Evolutionary conservation across 1,139 yeast genomes (phyloP), one percentile per base, ranked within the genome.

Genomic region (Sugiyamaella novakii): DNA sequence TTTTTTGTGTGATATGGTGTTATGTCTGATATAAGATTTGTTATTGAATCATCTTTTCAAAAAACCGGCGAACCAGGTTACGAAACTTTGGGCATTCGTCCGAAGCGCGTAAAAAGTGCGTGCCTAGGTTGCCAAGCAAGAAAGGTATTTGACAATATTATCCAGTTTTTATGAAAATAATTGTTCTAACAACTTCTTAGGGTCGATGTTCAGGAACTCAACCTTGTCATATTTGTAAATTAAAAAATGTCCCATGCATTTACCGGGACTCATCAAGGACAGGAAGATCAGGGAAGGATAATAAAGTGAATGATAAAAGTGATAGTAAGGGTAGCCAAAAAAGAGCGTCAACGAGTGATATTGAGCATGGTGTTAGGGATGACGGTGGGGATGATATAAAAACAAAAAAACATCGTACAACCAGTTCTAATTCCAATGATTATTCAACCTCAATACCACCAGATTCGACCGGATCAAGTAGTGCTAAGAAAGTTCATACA

Each of bases 121-220:
- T 54, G 57, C 30, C 33, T 46, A 21, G 40, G 46, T 8, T 54
- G 57, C 30, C 50, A 54, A 25, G 33, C 43, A 4, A 41, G 52
- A 27, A 54, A 54, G 43, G 52, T 50, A 48, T 30, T n/a, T 18
- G 12, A 38, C 18, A 18, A 19, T 44, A 35, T 6, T 35, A 7
- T 8, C 7, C 35, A 12, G 17, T 7, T 31, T n/a, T 7, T 31
- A 15, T 31, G n/a, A 12, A 7, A 10, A 11, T 37, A 3, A 34
- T 12, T 12, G 18, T 11, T 8, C 48, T 45, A 45, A 45, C 48
- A 19, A 1, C 25, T 36, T 8, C 2, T 29, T 5, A 54, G 56
- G 56, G 53, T 18, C 45, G 54, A 45, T 57, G 60, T 38, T 49
- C 55, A 8, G 60, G 60, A 5, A 48, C 44, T 6, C 47, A 40